Conservation (phyloP, 257 asterid species). For the Solanum chaucha region DNA sequence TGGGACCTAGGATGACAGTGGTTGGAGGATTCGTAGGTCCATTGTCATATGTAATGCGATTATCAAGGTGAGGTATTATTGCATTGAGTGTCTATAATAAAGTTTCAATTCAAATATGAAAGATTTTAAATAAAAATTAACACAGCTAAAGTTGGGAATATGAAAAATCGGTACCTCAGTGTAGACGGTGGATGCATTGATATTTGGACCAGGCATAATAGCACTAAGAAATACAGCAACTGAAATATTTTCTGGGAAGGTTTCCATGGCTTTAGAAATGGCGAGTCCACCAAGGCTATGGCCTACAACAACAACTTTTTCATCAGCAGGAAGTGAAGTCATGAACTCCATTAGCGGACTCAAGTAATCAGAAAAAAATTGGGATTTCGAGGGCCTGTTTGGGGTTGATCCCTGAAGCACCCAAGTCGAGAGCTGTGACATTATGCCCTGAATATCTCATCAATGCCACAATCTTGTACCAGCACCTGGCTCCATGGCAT, state of each 20-base stretch:
- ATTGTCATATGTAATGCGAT: not conserved
- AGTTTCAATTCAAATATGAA: not conserved
- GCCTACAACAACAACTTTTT: constrained; percentile 19
- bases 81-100: not conserved
- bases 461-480: constrained; percentile 18
- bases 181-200: not conserved
- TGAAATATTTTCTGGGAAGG: constrained; percentile 14
- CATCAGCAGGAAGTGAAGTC: constrained; percentile 5
- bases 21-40: constrained; percentile 23
- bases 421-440: constrained; percentile 20
- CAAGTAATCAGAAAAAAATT: constrained; percentile 5
- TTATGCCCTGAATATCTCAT: constrained; percentile 12
- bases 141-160: too few species aligned
- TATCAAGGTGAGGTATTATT: not conserved
- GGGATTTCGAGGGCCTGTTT: constrained; percentile 1
- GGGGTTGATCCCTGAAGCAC: constrained; percentile 21
- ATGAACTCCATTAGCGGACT: constrained; percentile 20
- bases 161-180: constrained; percentile 3
- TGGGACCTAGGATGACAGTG: constrained; percentile 4
- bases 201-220: constrained; percentile 13
- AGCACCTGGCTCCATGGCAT: constrained; percentile 28
- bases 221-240: constrained; percentile 11
- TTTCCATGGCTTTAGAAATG: constrained; percentile 31
- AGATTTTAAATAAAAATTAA: too few species aligned
- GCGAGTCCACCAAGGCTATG: constrained; percentile 24